These are phyloP conservation scores for Elsinoe ampelina DNA, from an alignment of 2,329 filamentous ascomycete genomes.

Conservation along the genomic window DNA sequence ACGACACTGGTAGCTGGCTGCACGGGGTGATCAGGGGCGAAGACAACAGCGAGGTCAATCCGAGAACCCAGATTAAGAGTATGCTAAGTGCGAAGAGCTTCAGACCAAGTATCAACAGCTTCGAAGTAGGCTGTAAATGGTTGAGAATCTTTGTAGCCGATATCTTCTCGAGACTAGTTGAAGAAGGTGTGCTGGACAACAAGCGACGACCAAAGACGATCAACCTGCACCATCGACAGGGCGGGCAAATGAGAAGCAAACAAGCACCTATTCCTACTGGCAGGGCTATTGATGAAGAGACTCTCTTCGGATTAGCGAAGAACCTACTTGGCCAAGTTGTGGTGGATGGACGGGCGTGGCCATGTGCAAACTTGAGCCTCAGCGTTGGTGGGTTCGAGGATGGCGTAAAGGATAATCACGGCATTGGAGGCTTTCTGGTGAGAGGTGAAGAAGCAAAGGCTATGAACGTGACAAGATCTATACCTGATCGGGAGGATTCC, in stretches of 20 bases:
- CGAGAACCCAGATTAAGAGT: slow-evolving; percentile 86
- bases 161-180: slow-evolving; percentile 78
- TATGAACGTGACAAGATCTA: slow-evolving; percentile 23
- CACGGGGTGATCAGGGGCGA: slow-evolving; percentile 77
- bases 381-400: slow-evolving; percentile 92
- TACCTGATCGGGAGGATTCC: slow-evolving; percentile 9
- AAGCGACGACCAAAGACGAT: slow-evolving; percentile 78
- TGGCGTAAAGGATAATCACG: slow-evolving; percentile 70
- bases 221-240: slow-evolving; percentile 72
- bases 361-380: slow-evolving; percentile 80
- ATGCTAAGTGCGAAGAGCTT: slow-evolving; percentile 98
- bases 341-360: slow-evolving; percentile 72
- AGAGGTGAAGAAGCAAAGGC: slow-evolving; percentile 50
- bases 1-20: slow-evolving; percentile 79
- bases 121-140: slow-evolving; percentile 76
- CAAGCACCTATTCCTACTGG: slow-evolving; percentile 69
- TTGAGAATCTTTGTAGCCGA: slow-evolving; percentile 84
- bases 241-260: slow-evolving; percentile 63
- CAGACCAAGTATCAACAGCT: slow-evolving; percentile 66
- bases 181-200: slow-evolving; percentile 83
- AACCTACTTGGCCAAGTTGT: slow-evolving; percentile 68
- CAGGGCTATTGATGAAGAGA: slow-evolving; percentile 59
- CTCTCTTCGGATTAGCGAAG: slow-evolving; percentile 67
- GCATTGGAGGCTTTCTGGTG: slow-evolving; percentile 78
- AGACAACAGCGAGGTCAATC: slow-evolving; percentile 80